Evolutionary conservation across 345 rosid genomes (phyloP), one percentile per base, ranked within the genome.

Genomic region (Acer yangbiense): DNA sequence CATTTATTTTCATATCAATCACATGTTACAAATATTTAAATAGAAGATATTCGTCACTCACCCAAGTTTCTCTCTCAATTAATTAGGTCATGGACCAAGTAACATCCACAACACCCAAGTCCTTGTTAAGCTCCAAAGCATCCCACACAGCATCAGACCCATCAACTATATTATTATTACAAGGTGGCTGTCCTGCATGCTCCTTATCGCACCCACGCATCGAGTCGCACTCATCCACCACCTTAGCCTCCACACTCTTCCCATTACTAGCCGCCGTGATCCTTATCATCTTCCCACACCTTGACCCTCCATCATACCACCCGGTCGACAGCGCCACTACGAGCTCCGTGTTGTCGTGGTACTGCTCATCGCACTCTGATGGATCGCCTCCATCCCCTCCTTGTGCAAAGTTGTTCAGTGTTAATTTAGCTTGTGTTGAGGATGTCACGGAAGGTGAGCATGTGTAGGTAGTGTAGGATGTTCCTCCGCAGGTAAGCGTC

Each of bases 201-300:
- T 81, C 86, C 3, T 20, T 7, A 14, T 72, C 67, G 7, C 67
- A 86, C 46, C 89, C 89, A 0, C 9, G 20, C 69, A 4, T 6
- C 0, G 88, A 86, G 75, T 84, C 87, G 14, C 89, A 86, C 63
- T 86, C 87, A 17, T 87, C 88, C 2, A 87, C 88, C 65, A 83
- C 86, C 83, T 79, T 79, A 0, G 85, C 87, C 16, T 2, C 9
- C 66, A 52, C 75, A 18, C 62, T 85, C 41, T 32, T 44, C 8
- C 87, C 78, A 5, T 80, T 83, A 0, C n/a, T 54, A 4, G 76
- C 81, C 0, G 76, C 81, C 0, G 58, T 81, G 3, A 84, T 89
- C 23, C 18, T 54, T 12, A 89, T 74, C 87, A 63, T 72, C 14
- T 60, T 72, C 55, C 76, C 67, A 3, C 76, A 72, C 10, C 76